Evolutionary conservation across 306 rosid genomes (phyloP).

Genomic region (Cicer judaicum): DNA sequence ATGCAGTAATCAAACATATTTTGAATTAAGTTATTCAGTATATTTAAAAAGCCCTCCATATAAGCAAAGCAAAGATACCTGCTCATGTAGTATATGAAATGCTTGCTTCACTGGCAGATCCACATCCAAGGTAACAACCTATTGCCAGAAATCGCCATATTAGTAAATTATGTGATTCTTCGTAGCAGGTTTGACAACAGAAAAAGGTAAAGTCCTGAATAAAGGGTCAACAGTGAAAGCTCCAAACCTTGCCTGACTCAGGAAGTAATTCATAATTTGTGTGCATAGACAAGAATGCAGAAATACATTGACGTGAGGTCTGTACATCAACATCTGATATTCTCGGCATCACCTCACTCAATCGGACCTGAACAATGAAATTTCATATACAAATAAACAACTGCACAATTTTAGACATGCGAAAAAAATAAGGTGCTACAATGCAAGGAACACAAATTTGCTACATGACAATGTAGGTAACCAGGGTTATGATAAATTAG

Average conservation of each 20-base stretch:
- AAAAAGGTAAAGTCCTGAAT: constrained; percentile 28
- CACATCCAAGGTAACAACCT: constrained; percentile 91
- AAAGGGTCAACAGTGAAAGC: constrained; percentile 44
- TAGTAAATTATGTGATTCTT: constrained; percentile 31
- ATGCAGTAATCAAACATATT: constrained; percentile 26
- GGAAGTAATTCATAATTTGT: constrained; percentile 95
- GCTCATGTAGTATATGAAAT: constrained; percentile 93
- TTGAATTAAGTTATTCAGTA: constrained; percentile 23
- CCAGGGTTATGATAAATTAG: constrained; percentile 23
- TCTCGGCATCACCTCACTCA: constrained; percentile 68
- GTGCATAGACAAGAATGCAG: constrained; percentile 73
- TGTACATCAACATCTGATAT: constrained; percentile 81
- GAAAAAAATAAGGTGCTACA: constrained; percentile 21
- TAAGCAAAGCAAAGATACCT: constrained; percentile 58
- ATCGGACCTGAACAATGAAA: constrained; percentile 63
- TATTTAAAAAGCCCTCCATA: constrained; percentile 6
- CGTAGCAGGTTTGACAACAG: constrained; percentile 12
- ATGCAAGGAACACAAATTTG: constrained; percentile 33
- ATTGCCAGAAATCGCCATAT: constrained; percentile 46
- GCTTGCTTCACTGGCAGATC: constrained; percentile 97
- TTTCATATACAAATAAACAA: constrained; percentile 40
- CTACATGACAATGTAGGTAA: constrained; percentile 2
- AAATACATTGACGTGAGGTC: constrained; percentile 79
- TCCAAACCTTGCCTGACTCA: constrained; percentile 99
- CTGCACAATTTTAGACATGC: constrained; percentile 4